These are phyloP conservation scores for Gracilaria domingensis DNA, from an alignment of 23 red algal species.

Conservation along the genomic window DNA sequence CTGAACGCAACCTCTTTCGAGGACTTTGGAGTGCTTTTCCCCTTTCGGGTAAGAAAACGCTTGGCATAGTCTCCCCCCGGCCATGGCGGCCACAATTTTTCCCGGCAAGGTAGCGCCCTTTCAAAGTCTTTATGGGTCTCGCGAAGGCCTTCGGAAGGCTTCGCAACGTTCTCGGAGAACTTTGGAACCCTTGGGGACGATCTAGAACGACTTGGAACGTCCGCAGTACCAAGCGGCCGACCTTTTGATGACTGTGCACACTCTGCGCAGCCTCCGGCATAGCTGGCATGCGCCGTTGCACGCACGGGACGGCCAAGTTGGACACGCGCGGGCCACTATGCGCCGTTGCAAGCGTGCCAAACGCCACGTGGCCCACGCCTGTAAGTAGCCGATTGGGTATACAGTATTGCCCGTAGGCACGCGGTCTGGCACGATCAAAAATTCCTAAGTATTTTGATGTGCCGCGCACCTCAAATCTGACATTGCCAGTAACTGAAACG, in stretches of 20 bases:
- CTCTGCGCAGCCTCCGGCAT: not conserved
- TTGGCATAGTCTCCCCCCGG: slow-evolving; percentile 7
- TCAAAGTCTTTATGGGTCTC: not conserved
- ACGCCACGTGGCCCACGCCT: not conserved
- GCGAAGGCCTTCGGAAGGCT: not conserved
- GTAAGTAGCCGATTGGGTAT: not conserved
- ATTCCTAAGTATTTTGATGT: slow-evolving; percentile 9
- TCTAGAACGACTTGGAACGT: too few species aligned
- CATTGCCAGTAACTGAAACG: not conserved
- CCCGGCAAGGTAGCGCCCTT: not conserved
- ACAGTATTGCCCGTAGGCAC: not conserved
- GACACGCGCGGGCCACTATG: not conserved
- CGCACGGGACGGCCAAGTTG: not conserved
- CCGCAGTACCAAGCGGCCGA: too few species aligned
- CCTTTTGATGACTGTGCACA: not conserved
- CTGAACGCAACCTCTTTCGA: too few species aligned
- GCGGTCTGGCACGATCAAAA: not conserved
- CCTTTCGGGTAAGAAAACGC: not conserved
- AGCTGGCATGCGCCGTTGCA: too few species aligned
- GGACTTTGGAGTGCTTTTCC: not conserved
- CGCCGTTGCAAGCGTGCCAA: not conserved
- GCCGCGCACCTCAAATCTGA: not conserved
- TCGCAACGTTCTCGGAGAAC: too few species aligned
- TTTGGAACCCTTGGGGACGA: too few species aligned
- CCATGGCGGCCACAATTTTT: not conserved